Base-by-base conservation (phyloP, 768 basidiomycete species). In the button mushroom (Agaricus bisporus) region DNA sequence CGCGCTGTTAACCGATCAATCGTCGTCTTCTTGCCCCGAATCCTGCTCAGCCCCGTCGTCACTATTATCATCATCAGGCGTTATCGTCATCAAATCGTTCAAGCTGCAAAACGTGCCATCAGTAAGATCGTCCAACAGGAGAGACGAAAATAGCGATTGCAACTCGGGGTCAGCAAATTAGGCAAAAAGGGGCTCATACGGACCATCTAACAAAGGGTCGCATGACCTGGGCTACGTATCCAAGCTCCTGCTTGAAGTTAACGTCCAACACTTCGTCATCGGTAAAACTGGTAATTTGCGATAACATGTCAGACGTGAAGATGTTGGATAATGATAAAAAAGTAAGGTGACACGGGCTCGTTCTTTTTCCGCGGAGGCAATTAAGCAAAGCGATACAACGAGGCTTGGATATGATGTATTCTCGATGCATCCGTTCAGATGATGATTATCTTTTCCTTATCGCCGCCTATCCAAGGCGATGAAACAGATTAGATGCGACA, bases 151-250 rank as follows among this genome's bases (percentile, higher is more conserved):
- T 17, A 38, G 22, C 37, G 17, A 11, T 37, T 2, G n/a, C n/a
- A 5, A 44, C 28, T 22, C 18, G 42, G 25, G 25, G 18, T 38
- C 26, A 22, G 17, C 17, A 32, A 9, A 47, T 17, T 35, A 11
- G n/a, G 28, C 22, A 25, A 29, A 17, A 25, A 43, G 38, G 32
- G 38, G 51, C 5, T 25, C 36, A 6, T 1, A 65, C 79, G 57
- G 55, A 87, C 89, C 83, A 85, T 61, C 89, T 88, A 2, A 94
- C 87, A 53, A 97, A 84, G 0, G 92, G 93, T 48, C 73, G 72
- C 61, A 86, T 72, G 1, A 88, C 72, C 20, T 60, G 66, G 5
- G 77, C 79, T 8, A 87, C 72, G 1, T 75, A 63, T 22, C 75
- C 73, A 5, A 95, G 64, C 22, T 76, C 74, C 35, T 85, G 77